Percentiles rank a stretch among this genome's conserved stretches.
Conservation (phyloP, 371 early-diverging fungal species). For the Smittium culicis region DNA sequence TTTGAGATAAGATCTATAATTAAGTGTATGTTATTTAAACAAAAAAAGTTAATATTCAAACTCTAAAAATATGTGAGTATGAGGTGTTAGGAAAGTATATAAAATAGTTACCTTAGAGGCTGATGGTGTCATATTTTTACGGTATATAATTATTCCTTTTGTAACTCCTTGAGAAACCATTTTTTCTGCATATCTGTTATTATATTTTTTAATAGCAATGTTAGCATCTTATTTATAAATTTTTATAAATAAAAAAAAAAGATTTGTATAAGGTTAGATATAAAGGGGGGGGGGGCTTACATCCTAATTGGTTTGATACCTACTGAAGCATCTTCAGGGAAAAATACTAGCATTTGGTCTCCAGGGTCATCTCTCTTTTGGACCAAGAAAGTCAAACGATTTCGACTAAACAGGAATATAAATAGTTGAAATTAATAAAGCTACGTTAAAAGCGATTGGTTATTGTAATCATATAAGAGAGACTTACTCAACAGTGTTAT, state of each 20-base stretch:
- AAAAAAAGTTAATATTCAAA: slow-evolving; percentile 6
- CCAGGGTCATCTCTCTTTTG: slow-evolving; percentile 65
- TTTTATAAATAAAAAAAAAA: too few relatives aligned
- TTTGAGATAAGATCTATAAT: slow-evolving; percentile 13
- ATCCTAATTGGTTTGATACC: slow-evolving; percentile 84
- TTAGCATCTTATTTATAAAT: too few relatives aligned
- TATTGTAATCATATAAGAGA: too few relatives aligned
- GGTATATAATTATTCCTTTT: slow-evolving; percentile 74
- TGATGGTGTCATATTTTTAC: slow-evolving; percentile 70
- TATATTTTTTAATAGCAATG: too few relatives aligned
- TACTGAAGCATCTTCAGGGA: slow-evolving; percentile 77
- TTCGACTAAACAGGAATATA: slow-evolving; percentile 33
- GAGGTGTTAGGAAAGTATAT: too few relatives aligned
- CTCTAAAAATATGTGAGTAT: slow-evolving; percentile 1
- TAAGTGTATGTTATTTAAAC: too few relatives aligned
- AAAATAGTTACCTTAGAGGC: slow-evolving; percentile 59
- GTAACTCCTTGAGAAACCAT: slow-evolving; percentile 74
- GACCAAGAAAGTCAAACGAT: slow-evolving; percentile 69
- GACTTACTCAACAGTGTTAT: slow-evolving; percentile 51
- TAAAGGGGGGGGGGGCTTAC: slow-evolving; percentile 30
- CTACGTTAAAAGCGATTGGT: background rate
- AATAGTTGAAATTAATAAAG: slow-evolving; percentile 1
- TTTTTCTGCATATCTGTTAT: slow-evolving; percentile 14
- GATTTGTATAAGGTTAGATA: too few relatives aligned
- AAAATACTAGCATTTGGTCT: slow-evolving; percentile 80